Percentiles rank a stretch among this genome's conserved stretches.
Evolutionary conservation across 2,329 filamentous ascomycete species (phyloP).

Genomic region (Colletotrichum incanum): DNA sequence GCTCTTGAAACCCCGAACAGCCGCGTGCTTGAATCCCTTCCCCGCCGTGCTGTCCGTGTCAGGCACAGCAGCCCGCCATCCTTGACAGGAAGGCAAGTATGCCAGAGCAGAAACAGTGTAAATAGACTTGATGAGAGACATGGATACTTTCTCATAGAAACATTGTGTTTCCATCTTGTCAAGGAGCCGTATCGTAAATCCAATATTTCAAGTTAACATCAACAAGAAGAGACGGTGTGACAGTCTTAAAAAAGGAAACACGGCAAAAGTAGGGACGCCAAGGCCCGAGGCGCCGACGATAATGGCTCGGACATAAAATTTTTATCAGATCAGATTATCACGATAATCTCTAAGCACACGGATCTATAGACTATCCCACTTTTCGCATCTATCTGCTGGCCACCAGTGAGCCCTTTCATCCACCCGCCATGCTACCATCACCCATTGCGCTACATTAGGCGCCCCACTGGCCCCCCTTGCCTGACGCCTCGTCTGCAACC

Average conservation of each 20-base stretch:
- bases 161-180: not conserved
- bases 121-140: not conserved
- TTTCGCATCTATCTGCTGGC: slow-evolving; percentile 20
- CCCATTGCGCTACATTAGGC: slow-evolving; percentile 35
- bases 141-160: no score
- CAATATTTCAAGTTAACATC: no score
- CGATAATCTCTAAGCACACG: slow-evolving; percentile 32
- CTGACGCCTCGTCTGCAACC: slow-evolving; percentile 37
- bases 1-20: slow-evolving; percentile 16
- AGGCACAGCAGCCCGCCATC: slow-evolving; percentile 31
- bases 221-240: not conserved
- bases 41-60: slow-evolving; percentile 23
- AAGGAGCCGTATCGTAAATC: no score
- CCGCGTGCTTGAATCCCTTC: not conserved
- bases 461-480: slow-evolving; percentile 39
- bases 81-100: not conserved
- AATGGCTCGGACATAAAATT: slow-evolving; percentile 36
- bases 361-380: slow-evolving; percentile 21
- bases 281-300: slow-evolving; percentile 35
- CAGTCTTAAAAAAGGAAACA: not conserved
- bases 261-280: slow-evolving; percentile 8
- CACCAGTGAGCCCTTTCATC: slow-evolving; percentile 20
- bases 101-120: not conserved
- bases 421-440: slow-evolving; percentile 36
- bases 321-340: slow-evolving; percentile 42